Base-by-base conservation (phyloP, 2,329 filamentous ascomycete species). In the Colletotrichum sp. region DNA sequence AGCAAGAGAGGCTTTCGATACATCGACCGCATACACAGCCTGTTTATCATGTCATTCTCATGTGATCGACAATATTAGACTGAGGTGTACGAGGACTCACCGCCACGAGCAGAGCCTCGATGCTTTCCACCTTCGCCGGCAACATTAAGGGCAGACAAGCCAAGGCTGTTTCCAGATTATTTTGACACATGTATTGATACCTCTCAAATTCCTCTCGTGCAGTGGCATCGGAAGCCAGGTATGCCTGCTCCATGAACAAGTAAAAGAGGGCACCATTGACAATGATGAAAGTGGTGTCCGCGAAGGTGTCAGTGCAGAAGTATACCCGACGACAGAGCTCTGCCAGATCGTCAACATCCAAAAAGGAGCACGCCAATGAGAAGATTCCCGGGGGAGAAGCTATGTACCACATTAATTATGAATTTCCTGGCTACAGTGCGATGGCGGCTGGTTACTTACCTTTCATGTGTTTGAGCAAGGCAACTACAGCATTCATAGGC, bases 11-110 rank as follows among this genome's bases (percentile, higher is more conserved):
- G 91, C 91, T 52, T 91, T 90, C 5, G 91, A 92, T 16, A 89
- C 86, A 76, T 93, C 91, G 64, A 93, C 88, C 15, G 91, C 88
- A 78, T 93, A 91, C n/a, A 91, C 84, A 6, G 90, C 87, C 90
- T 93, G 66, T 18, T 9, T 30, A 34, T 27, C 43, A 32, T 52
- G 13, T 72, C 6, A 70, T 27, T 18, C 2, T 39, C 32, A 27
- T 22, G n/a, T 58, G 15, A 30, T 48, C n/a, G 43, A 48, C 18
- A 48, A 48, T 3, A 48, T 48, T 22, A 28, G 15, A 32, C 8
- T 9, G 13, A 13, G 25, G n/a, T 3, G 32, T 22, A 39, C 30
- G 13, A 22, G 6, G n/a, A 52, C 88, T 79, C 81, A 92, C 91
- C 1, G 89, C 91, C 9, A 93, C 82, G n/a, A 90, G 79, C 5